These are phyloP conservation scores for Aspergillus sp. DNA, from an alignment of 2,329 filamentous ascomycete species.

Conservation along the genomic window DNA sequence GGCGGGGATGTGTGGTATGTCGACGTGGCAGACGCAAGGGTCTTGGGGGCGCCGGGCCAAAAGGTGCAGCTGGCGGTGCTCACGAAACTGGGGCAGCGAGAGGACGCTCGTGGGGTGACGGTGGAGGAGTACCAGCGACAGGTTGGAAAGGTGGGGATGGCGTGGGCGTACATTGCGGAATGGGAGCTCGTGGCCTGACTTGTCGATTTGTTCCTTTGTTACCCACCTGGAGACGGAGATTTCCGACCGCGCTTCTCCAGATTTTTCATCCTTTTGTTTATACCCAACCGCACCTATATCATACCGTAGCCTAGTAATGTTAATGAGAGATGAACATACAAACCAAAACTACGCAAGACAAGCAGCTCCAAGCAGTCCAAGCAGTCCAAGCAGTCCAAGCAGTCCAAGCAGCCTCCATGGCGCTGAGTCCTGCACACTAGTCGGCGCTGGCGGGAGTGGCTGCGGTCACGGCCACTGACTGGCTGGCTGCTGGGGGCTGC, in stretches of 20 bases:
- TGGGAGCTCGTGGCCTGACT: constrained; percentile 52
- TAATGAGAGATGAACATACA: background rate
- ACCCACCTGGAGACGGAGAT: background rate
- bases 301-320: background rate
- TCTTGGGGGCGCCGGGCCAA: constrained; percentile 69
- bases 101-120: constrained; percentile 55
- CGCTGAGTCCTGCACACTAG: too few species aligned
- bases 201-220: background rate
- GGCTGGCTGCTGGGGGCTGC: too few species aligned
- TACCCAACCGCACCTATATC: background rate
- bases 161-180: constrained; percentile 52
- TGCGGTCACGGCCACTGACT: too few species aligned
- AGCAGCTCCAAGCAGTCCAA: too few species aligned
- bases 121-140: constrained; percentile 49
- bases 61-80: constrained; percentile 66
- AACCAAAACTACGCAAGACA: background rate
- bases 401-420: too few species aligned
- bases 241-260: background rate
- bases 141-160: constrained; percentile 49
- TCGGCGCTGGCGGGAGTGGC: too few species aligned
- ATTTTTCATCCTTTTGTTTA: background rate
- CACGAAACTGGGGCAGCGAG: constrained; percentile 50
- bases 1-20: constrained; percentile 80
- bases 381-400: too few species aligned
- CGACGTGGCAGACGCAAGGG: constrained; percentile 63